Evolutionary conservation across 169 alveolate species (phyloP), one percentile per base, ranked within the genome.

Genomic region (Cryptosporidium meleagridis): DNA sequence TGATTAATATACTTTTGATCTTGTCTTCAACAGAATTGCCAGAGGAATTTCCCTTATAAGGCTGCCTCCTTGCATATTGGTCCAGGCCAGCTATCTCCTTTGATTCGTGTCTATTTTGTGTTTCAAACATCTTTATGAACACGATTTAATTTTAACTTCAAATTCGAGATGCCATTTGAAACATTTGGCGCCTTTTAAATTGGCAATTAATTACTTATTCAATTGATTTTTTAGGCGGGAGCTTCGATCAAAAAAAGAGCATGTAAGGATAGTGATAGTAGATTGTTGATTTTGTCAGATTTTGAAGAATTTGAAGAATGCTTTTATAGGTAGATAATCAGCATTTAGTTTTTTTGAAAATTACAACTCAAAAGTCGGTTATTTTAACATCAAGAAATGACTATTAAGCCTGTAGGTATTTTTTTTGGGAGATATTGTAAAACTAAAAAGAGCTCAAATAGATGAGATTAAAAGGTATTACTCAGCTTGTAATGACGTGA

Each of bases 1-100:
- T 33, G 4, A 80, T 65, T 23, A 80, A 26, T 31, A 41, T 53
- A 61, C 44, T 44, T 18, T 45, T 80, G 21, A 80, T 80, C 39
- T 26, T 35, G 62, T 62, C 62, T 51, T 65, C 75, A n/a, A 33
- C 18, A 62, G 21, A 26, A 12, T 35, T 41, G 3, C 39, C n/a
- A 3, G n/a, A 39, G 5, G 37, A 33, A 75, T 35, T 37, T 45
- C 59, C 71, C 0, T 21, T 35, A 41, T 52, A 16, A 8, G 52
- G 58, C 1, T 18, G 21, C 58, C 48, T 58, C 18, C 37, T 61
- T 75, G 61, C 29, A 26, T 7, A 21, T 33, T 41, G 58, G 31
- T 59, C 18, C n/a, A 31, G n/a, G 5, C 44, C 70, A 35, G 7
- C 58, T 14, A 31, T 29, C 31, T 41, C 59, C 23, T 70, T 48